These are phyloP conservation scores for Diaporthe humulicola DNA, from an alignment of 2,329 filamentous ascomycete species.

Conservation along the genomic window DNA sequence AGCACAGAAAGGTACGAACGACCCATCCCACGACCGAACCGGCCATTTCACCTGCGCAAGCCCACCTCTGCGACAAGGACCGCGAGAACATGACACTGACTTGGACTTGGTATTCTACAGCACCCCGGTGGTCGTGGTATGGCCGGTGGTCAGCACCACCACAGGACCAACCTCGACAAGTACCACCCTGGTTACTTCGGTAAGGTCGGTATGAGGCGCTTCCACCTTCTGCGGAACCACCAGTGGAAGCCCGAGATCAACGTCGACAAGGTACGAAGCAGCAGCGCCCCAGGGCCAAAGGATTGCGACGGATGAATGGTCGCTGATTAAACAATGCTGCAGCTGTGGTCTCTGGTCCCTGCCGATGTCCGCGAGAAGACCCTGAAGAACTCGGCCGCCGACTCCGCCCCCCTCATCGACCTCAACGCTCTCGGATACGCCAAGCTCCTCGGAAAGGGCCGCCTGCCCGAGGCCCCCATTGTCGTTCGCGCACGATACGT, in stretches of 20 bases:
- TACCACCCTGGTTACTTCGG: constrained; percentile 99
- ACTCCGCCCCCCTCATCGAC: constrained; percentile 97
- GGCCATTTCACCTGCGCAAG: background rate
- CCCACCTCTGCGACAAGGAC: background rate
- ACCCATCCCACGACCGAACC: constrained; percentile 15
- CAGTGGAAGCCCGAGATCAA: constrained; percentile 99
- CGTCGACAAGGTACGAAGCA: constrained; percentile 86
- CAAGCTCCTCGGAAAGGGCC: constrained; percentile 98
- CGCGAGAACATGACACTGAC: background rate
- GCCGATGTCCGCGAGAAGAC: constrained; percentile 94
- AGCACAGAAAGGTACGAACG: constrained; percentile 84
- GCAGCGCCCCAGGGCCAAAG: background rate
- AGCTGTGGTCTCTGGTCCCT: constrained; percentile 97
- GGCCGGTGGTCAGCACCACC: constrained; percentile 99
- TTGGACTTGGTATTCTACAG: constrained; percentile 25
- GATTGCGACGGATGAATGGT: constrained; percentile 29
- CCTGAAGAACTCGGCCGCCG: constrained; percentile 81
- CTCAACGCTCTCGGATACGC: constrained; percentile 97
- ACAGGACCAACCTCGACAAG: constrained; percentile 86
- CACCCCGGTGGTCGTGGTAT: constrained; percentile 84
- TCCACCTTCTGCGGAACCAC: constrained; percentile 96
- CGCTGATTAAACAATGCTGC: constrained; percentile 44
- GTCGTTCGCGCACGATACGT: constrained; percentile 97
- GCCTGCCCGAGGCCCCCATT: constrained; percentile 91
- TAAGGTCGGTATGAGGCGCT: constrained; percentile 95